These are phyloP conservation scores for Brassica rapa DNA, from an alignment of 345 rosid species.

Conservation along the genomic window DNA sequence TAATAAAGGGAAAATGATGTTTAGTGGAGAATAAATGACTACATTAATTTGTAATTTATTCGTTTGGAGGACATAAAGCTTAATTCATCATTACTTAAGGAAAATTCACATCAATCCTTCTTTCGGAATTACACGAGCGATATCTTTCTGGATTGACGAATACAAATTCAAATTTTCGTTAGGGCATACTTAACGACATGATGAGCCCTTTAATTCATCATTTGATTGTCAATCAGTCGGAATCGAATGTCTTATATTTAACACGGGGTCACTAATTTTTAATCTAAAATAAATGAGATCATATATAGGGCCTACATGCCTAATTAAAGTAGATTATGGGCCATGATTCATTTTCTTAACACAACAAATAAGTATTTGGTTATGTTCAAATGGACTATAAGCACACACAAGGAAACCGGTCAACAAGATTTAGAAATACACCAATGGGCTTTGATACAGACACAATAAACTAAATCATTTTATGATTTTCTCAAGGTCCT, in stretches of 20 bases:
- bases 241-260: not conserved
- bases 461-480: not conserved
- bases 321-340: not conserved
- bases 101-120: conserved; percentile 24
- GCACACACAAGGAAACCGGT: not conserved
- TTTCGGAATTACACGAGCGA: conserved; percentile 20
- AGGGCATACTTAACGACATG: not conserved
- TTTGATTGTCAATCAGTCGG: conserved; percentile 13
- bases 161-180: conserved; percentile 11
- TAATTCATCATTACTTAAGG: conserved; percentile 38
- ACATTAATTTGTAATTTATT: conserved; percentile 16
- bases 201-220: not conserved
- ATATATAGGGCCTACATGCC: conserved; percentile 3
- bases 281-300: not conserved
- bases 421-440: not conserved
- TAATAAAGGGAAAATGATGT: conserved; percentile 32
- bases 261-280: not conserved
- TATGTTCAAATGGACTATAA: not conserved
- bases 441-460: not conserved
- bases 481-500: too few species aligned
- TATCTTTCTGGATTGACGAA: conserved; percentile 3
- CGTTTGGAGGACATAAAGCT: conserved; percentile 33
- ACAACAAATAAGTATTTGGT: not conserved
- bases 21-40: conserved; percentile 33
- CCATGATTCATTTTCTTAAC: not conserved